Evolutionary conservation across 495 filamentous ascomycete species (phyloP), one percentile per base, ranked within the genome.

Genomic region (Achaetomiella virescens): DNA sequence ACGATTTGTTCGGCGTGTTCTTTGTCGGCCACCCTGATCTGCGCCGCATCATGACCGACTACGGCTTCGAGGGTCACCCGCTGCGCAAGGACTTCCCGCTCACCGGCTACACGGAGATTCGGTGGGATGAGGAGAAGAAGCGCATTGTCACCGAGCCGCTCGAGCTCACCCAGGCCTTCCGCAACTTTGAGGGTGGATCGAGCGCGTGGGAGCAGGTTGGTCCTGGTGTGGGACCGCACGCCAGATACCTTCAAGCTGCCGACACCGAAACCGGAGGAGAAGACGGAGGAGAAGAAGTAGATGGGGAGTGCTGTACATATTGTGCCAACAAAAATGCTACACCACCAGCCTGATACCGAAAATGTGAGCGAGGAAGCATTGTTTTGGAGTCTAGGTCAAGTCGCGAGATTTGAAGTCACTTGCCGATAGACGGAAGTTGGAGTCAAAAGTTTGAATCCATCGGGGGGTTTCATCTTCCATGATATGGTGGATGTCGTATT

Each of bases 91-190:
- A 99, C 66, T 99, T 99, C 73, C 95, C 95, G 27, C 75, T 97
- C 70, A 97, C 95, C 20, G 95, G 95, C 37, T 99, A 99, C 77
- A 99, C 95, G 49, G 95, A 99, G 82, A 86, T 99, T 48, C 79
- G 95, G 57, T 99, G 90, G 64, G 92, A 97, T 66, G 95, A 99
- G 72, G 95, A 97, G 82, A 99, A 97, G 87, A 97, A 99, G 83
- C 81, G 95, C 51, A 96, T 97, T 69, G 91, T 99, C 53, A 89
- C 93, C 31, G 95, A 97, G 80, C 93, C 95, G 11, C 78, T 98
- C 51, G 93, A 98, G 75, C 78, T 98, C 72, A 97, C 95, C 8
- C 93, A 98, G 74, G 93, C 93, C n/a, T 97, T 92, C 83, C 84
- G 95, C 60, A 97, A 99, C 74, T 99, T 99, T 66, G 89, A 96